Base-by-base conservation (phyloP, 768 basidiomycete genomes). In the Candolleomyces efflorescens region DNA sequence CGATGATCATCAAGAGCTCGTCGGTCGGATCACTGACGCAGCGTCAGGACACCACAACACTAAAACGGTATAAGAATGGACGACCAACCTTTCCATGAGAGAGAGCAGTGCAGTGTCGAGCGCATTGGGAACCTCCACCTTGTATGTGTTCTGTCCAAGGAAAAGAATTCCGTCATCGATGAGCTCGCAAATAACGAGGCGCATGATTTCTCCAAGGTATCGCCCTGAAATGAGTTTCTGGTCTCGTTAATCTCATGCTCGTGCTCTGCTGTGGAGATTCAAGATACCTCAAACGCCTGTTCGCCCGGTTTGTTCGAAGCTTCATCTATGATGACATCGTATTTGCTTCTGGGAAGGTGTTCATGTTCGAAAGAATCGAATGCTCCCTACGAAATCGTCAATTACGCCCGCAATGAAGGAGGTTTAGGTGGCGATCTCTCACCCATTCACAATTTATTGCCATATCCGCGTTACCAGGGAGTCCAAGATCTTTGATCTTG, bases 381-480 rank as follows among this genome's bases (percentile, higher is more conserved):
- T 0, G 96, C 96, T 59, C 94, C 95, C 94, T 95, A 66, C 46
- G 49, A 13, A 62, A 26, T 38, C 3, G 3, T 52, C 50, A 27
- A n/a, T 32, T 52, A 37, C 23, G 12, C 12, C 37, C 5, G 13
- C 20, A 20, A 48, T 26, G 7, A 48, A 20, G 27, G 9, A 24
- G 18, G 20, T 24, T 18, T 26, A 32, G 5, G 20, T 22, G 24
- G 24, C 3, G n/a, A 13, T 3, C 18, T 66, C 82, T n/a, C 59
- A 90, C 89, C 90, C 91, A 94, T 84, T 95, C 92, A 74, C 96
- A 96, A 71, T 98, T 98, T 69, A 99, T 98, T 5, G 87, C 96
- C 83, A 99, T 97, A 54, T 89, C 79, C 24, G 76, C 80, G 13
- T 77, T 72, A 2, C 72, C 76, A 38, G 86, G 83, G 61, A 95